These are phyloP conservation scores for Colletotrichum cordylinicola DNA, from an alignment of 2,329 filamentous ascomycete genomes.

Conservation along the genomic window DNA sequence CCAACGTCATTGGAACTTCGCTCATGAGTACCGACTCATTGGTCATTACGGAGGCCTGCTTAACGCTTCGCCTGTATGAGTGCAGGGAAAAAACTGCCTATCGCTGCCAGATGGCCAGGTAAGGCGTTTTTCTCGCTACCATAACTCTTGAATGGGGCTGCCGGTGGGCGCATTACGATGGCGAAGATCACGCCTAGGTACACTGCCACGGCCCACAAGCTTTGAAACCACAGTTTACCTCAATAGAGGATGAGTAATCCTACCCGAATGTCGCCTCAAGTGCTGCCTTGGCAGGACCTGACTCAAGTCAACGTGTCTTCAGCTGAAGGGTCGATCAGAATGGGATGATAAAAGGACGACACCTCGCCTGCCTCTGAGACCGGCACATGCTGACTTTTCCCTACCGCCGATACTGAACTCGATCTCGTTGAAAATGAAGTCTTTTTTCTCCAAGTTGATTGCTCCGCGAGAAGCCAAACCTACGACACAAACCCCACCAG, in stretches of 20 bases:
- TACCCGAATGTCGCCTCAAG: not conserved
- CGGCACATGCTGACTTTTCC: not conserved
- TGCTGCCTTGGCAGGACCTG: not conserved
- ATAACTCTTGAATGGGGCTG: not conserved
- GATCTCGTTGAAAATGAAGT: not conserved
- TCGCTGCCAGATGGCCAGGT: not conserved
- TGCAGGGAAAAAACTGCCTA: not conserved
- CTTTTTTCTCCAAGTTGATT: rapidly evolving
- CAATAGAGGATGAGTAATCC: not conserved
- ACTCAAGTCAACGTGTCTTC: not conserved
- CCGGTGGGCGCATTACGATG: not conserved
- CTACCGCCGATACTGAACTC: rapidly evolving
- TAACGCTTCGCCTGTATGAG: not conserved
- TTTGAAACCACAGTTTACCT: not conserved
- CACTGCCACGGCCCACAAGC: not conserved
- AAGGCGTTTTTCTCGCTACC: not conserved
- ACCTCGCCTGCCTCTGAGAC: not conserved
- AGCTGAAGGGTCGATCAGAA: not conserved
- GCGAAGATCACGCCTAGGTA: not conserved
- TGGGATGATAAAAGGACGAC: not conserved
- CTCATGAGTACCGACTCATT: not conserved
- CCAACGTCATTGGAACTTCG: not conserved
- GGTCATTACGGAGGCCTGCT: not conserved
- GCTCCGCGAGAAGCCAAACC: rapidly evolving
- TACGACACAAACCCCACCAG: rapidly evolving